Base-by-base conservation (phyloP, 345 rosid species). In the Gossypium sturtianum region DNA sequence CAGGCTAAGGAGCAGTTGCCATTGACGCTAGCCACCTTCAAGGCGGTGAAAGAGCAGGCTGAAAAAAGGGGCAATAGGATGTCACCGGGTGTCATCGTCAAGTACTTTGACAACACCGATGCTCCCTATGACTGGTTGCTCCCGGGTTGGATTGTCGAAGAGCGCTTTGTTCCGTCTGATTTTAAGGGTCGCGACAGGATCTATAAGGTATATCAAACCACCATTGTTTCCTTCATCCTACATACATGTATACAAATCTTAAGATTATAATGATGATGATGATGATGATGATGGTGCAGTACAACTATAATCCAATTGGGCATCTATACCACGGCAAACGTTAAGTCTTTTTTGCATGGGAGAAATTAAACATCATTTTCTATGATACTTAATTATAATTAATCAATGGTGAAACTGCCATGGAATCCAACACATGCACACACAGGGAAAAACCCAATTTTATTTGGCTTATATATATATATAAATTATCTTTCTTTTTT, bases 221-320 rank as follows among this genome's bases (percentile, higher is more conserved):
- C 38, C 38, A 19, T 8, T 7, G 4, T n/a, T n/a, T n/a, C 25
- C 19, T 56, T 56, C 12, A 19, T 19, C 60, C 1, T 41, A 1
- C 23, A 4, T 38, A 16, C 48, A 63, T 16, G 41, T 1, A 64
- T 34, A 2, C 41, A 22, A 49, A 49, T 54, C n/a, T 54, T 4
- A 19, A 19, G 25, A 1, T 66, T 19, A 23, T 34, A 2, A 38
- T 34, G 6, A 8, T 45, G 49, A 9, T 34, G 38, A 27, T 34
- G 38, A 27, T 27, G 29, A 29, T 48, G 52, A 9, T 54, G 25
- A n/a, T 10, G 9, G 12, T 65, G 45, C 29, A 75, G 83, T 73
- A 29, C 17, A 73, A 72, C 48, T 70, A 82, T 29, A 79, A 84
- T 64, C 83, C 80, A 44, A 1, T 13, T 2, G 79, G 82, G 7